These are phyloP conservation scores for Clohesyomyces aquaticus DNA, from an alignment of 495 filamentous ascomycete species.

Conservation along the genomic window DNA sequence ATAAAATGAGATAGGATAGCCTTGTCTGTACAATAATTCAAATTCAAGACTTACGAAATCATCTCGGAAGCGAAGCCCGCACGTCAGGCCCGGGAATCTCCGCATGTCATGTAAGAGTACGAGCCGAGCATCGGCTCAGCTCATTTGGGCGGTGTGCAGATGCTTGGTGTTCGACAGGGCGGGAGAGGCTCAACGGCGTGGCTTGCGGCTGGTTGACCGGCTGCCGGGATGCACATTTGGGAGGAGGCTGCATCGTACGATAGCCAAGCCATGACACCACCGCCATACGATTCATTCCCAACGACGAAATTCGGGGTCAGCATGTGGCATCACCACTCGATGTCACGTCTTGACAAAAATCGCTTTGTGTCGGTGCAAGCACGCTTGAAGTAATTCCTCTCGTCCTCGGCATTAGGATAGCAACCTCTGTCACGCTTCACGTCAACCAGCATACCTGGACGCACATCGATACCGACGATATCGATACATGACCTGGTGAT, in stretches of 20 bases:
- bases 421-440: too few relatives aligned
- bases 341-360: too few relatives aligned
- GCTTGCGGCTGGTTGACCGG: background rate
- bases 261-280: background rate
- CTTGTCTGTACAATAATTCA: background rate
- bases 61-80: background rate
- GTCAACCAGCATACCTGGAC: too few relatives aligned
- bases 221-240: too few relatives aligned
- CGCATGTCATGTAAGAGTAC: too few relatives aligned
- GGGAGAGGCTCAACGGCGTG: conserved; percentile 1
- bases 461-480: too few relatives aligned
- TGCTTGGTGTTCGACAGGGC: background rate
- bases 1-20: background rate
- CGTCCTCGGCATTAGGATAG: background rate
- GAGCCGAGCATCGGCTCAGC: too few relatives aligned
- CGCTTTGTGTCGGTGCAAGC: too few relatives aligned
- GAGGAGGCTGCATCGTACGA: conserved; percentile 3
- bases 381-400: background rate
- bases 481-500: too few relatives aligned
- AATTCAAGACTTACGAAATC: background rate
- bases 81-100: background rate
- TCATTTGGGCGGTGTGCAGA: conserved; percentile 1
- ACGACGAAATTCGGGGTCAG: too few relatives aligned
- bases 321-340: too few relatives aligned
- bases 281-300: too few relatives aligned